Conservation (phyloP, 805 yeast species). For the Metschnikowia dekortorum region DNA sequence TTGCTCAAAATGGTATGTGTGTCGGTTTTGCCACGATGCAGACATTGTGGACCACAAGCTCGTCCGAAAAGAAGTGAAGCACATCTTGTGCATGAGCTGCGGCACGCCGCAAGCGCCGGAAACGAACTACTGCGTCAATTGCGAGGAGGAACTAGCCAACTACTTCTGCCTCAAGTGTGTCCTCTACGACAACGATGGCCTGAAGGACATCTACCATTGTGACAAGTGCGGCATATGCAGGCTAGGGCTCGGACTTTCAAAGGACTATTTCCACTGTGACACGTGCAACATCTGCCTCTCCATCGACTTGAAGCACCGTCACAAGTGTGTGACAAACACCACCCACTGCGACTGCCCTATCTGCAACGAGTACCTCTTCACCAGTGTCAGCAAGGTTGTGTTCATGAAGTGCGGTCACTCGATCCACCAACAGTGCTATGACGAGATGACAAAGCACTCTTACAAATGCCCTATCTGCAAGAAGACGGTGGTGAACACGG, state of each 20-base stretch:
- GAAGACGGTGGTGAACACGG: slow-evolving; percentile 80
- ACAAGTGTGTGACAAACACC: slow-evolving; percentile 79
- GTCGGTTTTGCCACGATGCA: slow-evolving; percentile 84
- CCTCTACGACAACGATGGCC: slow-evolving; percentile 74
- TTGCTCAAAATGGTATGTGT: slow-evolving; percentile 72
- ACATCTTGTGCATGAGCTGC: slow-evolving; percentile 80
- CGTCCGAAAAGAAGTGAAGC: slow-evolving; percentile 52
- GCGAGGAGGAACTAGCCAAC: slow-evolving; percentile 63
- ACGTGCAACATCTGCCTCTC: slow-evolving; percentile 86
- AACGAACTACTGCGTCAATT: slow-evolving; percentile 61
- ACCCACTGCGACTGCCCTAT: slow-evolving; percentile 92
- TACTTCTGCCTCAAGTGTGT: slow-evolving; percentile 78
- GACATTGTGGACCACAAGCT: slow-evolving; percentile 54
- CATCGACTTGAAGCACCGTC: slow-evolving; percentile 70
- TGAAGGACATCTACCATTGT: slow-evolving; percentile 85
- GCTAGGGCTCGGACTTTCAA: slow-evolving; percentile 80
- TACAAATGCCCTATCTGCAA: slow-evolving; percentile 92
- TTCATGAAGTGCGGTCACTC: slow-evolving; percentile 95
- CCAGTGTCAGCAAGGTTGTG: slow-evolving; percentile 75
- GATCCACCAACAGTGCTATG: slow-evolving; percentile 80
- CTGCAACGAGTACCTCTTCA: slow-evolving; percentile 86
- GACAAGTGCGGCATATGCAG: slow-evolving; percentile 91
- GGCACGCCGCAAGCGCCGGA: slow-evolving; percentile 67
- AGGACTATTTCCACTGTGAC: slow-evolving; percentile 88
- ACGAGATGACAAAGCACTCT: slow-evolving; percentile 73